These are phyloP conservation scores for Coemansia sp. DNA, from an alignment of 192 early-diverging fungal genomes.

Conservation along the genomic window DNA sequence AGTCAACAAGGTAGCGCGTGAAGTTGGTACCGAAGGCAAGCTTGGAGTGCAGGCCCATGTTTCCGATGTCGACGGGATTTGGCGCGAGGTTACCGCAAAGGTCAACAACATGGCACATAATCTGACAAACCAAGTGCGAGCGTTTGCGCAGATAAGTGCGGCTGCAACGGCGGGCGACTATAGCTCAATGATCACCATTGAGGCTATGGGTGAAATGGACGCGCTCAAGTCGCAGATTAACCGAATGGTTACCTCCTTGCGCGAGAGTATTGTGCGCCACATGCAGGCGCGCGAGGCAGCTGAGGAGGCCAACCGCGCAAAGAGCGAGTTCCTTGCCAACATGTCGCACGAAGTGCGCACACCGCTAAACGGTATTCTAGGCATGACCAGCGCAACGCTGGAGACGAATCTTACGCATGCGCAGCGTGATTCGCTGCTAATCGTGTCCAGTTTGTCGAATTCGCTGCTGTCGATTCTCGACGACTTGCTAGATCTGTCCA, in stretches of 20 bases:
- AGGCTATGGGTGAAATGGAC: conserved; percentile 84
- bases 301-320: conserved; percentile 79
- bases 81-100: conserved; percentile 75
- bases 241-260: conserved; percentile 76
- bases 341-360: conserved; percentile 85
- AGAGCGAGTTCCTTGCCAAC: conserved; percentile 73
- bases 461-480: conserved; percentile 78
- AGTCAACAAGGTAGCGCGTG: conserved; percentile 63
- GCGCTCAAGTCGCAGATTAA: conserved; percentile 82
- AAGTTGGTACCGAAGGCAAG: conserved; percentile 73
- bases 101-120: conserved; percentile 77
- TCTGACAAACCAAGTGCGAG: conserved; percentile 75
- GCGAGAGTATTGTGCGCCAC: conserved; percentile 77
- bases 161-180: conserved; percentile 74
- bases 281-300: conserved; percentile 76
- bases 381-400: conserved; percentile 70
- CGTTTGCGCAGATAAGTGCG: conserved; percentile 75
- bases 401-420: conserved; percentile 78
- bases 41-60: conserved; percentile 78
- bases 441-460: conserved; percentile 71
- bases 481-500: conserved; percentile 82
- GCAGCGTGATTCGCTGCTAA: conserved; percentile 80
- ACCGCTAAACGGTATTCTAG: conserved; percentile 82
- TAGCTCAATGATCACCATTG: conserved; percentile 71
- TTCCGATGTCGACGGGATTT: conserved; percentile 67